Base-by-base conservation (phyloP, 2,329 filamentous ascomycete genomes). In the Colletotrichum sp. region DNA sequence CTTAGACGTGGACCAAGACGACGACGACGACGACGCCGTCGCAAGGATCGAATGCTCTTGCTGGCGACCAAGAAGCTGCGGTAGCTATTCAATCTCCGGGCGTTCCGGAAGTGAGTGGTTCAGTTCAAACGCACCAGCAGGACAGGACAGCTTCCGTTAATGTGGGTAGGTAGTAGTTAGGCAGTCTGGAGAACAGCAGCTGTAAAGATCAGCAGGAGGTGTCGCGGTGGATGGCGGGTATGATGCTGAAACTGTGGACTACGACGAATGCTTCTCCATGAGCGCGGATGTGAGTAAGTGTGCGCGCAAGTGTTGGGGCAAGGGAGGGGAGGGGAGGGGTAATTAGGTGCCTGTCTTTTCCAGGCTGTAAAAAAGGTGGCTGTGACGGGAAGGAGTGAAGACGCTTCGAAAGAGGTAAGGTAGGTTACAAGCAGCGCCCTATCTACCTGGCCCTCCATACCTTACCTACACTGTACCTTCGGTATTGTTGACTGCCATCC, bases 51-150 rank as follows among this genome's bases (percentile, higher is more conserved):
- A 49, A 55, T n/a, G 55, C 55, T 68, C 21, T 34, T 30, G 65
- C 34, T 59, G 30, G 62, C 26, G 28, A 49, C 32, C 34, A 55
- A 59, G 28, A 62, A 36, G 71, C 44, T 63, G 32, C 63, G 39
- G 15, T 18, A 59, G 60, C n/a, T 24, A 26, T 30, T 60, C 70
- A 72, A 68, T 76, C 39, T 68, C 73, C 73, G 73, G 65, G 69
- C 63, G 73, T 57, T 72, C 69, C 69, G 73, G 63, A 24, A 8
- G 63, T 52, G 59, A 36, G 49, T 16, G 36, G 12, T 26, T 39
- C 49, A 21, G 9, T 26, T 39, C 49, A 21, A 21, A 67, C 13
- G n/a, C 55, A 62, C 6, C 16, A 32, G 18, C 32, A 16, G 26
- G 15, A 44, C 26, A 57, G 16, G 30, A n/a, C 16, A 28, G 59